Evolutionary conservation across 441 rosid genomes (phyloP), one percentile per base, ranked within the genome.

Genomic region (Aleurites moluccanus): DNA sequence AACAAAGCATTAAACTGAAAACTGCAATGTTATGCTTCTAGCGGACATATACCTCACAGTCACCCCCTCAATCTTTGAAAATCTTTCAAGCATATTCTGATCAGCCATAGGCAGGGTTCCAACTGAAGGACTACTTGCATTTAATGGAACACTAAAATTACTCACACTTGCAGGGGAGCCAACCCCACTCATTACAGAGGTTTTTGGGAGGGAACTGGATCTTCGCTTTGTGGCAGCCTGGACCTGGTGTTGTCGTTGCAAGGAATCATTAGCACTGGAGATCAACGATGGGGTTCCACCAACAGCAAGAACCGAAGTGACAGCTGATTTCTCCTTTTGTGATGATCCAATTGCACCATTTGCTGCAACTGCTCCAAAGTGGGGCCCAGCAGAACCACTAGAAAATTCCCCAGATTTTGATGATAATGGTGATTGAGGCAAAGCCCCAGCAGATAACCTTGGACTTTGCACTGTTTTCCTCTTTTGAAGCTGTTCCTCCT

Each of bases 361-460:
- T 45, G 82, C 82, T 76, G 94, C 83, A 77, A 80, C 85, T 61
- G 86, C 90, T 78, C 94, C 98, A 80, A 88, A 90, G 81, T 91
- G 92, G 72, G 83, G 85, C 66, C 94, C 98, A 30, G 87, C 88
- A 38, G 99, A 94, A 76, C 98, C 92, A 80, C 88, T 89, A 50
- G 99, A 96, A 79, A 94, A 91, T 77, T 96, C 98, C 66, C 98
- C 99, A 75, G 99, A 94, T 85, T 88, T 96, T 71, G 99, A 91
- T 63, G 99, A 92, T 72, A 90, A 83, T 57, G 98, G 98, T 67
- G 99, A 94, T 61, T 94, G 98, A 76, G 92, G 89, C 82, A 90
- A 82, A 63, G 86, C 86, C 73, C 99, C 97, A 59, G 88, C 73
- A 25, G 98, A 91, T 80, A 92, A 66, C 57, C 92, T 86, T 50